Conservation (phyloP, 1,139 yeast species). For the Blastobotrys capitulatus region DNA sequence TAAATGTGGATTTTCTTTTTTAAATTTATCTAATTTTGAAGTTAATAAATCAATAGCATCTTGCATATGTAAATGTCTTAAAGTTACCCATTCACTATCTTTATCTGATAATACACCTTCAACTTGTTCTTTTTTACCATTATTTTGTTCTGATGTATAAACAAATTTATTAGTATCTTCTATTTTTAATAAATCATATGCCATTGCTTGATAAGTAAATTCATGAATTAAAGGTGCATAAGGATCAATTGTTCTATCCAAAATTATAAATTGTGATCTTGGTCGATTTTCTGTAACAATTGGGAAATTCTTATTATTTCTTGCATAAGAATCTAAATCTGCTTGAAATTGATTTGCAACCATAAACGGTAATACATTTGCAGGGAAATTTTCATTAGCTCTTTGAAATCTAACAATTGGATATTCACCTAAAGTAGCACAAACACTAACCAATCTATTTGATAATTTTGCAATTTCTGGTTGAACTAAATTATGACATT, state of each 20-base stretch:
- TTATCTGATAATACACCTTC: constrained; percentile 51
- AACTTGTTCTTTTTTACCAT: constrained; percentile 47
- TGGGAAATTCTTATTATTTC: constrained; percentile 59
- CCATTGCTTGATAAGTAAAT: constrained; percentile 91
- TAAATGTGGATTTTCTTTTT: constrained; percentile 60
- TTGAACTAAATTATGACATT: constrained; percentile 57
- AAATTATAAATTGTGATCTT: constrained; percentile 65
- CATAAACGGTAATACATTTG: constrained; percentile 62
- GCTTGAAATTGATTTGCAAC: constrained; percentile 70
- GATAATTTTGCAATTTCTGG: constrained; percentile 58
- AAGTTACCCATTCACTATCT: constrained; percentile 69
- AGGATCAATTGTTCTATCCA: constrained; percentile 80
- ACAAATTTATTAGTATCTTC: constrained; percentile 46
- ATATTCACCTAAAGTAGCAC: constrained; percentile 79
- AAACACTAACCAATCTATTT: constrained; percentile 55
- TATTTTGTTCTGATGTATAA: constrained; percentile 58
- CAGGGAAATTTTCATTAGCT: constrained; percentile 33
- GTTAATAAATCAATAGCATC: constrained; percentile 65
- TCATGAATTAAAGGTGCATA: constrained; percentile 85
- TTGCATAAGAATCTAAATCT: constrained; percentile 68
- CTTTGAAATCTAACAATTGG: constrained; percentile 73
- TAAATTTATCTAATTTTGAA: constrained; percentile 58
- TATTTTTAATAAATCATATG: constrained; percentile 60
- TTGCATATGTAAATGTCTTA: constrained; percentile 72
- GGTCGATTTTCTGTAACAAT: constrained; percentile 45